phyloP scores from a whole-genome alignment of 208 protist genomes.

The Wallacemonas sp. region DNA sequence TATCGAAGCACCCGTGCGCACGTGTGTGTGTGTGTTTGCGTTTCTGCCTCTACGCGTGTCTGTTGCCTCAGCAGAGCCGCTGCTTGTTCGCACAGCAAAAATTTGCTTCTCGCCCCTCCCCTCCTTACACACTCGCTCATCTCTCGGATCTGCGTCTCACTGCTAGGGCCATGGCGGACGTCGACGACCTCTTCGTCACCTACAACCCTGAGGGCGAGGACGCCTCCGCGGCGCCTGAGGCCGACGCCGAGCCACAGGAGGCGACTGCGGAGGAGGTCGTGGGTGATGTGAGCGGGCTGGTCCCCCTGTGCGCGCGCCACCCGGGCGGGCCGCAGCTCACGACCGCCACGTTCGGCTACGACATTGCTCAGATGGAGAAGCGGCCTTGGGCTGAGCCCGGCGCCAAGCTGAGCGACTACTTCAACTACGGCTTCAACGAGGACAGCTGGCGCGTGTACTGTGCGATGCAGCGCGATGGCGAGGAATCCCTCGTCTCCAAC shows the following conservation, averaged over 20 bases:
- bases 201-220: slow-evolving; percentile 21
- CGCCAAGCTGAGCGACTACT: slow-evolving; percentile 86
- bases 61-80: too few species aligned
- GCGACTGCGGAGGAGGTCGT: slow-evolving; percentile 26
- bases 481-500: slow-evolving; percentile 53
- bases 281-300: slow-evolving; percentile 49
- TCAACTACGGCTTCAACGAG: slow-evolving; percentile 93
- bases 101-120: too few species aligned
- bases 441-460: slow-evolving; percentile 87
- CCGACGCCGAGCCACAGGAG: slow-evolving; percentile 9
- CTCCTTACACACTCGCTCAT: too few species aligned
- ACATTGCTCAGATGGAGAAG: slow-evolving; percentile 78
- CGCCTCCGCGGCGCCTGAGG: slow-evolving; percentile 4
- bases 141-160: too few species aligned
- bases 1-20: too few species aligned
- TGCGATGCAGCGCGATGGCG: slow-evolving; percentile 70
- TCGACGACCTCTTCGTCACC: slow-evolving; percentile 34
- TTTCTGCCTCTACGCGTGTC: too few species aligned
- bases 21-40: too few species aligned
- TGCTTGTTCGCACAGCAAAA: too few species aligned
- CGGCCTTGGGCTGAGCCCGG: slow-evolving; percentile 78
- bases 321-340: slow-evolving; percentile 57
- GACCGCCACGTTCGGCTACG: slow-evolving; percentile 79
- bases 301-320: slow-evolving; percentile 74
- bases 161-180: slow-evolving; percentile 13